Percentiles rank a stretch among this genome's conserved stretches.
phyloP scores from a whole-genome alignment of 306 rosid species.

The Casuarina equisetifolia region DNA sequence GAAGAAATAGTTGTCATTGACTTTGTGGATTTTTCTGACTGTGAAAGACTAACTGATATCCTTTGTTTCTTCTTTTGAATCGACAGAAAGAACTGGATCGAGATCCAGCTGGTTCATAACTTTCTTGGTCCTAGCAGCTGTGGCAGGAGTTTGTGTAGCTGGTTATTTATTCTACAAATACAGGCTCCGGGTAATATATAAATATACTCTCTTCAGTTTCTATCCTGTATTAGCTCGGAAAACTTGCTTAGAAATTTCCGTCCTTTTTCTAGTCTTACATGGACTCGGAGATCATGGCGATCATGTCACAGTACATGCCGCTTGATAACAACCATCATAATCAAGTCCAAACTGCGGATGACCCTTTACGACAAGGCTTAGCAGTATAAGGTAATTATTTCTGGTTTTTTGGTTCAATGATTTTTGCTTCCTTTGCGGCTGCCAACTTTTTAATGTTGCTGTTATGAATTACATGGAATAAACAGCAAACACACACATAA shows the following conservation, averaged over 20 bases:
- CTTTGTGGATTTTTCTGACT: background rate
- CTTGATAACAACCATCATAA: conserved; percentile 60
- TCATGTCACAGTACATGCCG: conserved; percentile 99
- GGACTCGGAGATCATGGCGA: conserved; percentile 97
- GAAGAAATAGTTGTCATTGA: no score
- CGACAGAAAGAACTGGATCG: conserved; percentile 72
- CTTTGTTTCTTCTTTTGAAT: conserved; percentile 17
- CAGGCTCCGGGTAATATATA: conserved; percentile 76
- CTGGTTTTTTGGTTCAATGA: conserved; percentile 6
- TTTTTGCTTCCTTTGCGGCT: conserved; percentile 15
- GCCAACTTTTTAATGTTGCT: no score
- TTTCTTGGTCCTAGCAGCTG: conserved; percentile 55
- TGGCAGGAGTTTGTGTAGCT: conserved; percentile 56
- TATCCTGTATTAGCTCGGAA: conserved; percentile 3
- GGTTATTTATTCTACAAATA: conserved; percentile 92
- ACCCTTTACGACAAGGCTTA: conserved; percentile 56
- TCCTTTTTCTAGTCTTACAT: conserved; percentile 66
- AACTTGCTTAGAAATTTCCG: background rate
- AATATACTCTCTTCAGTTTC: background rate
- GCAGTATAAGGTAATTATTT: conserved; percentile 54
- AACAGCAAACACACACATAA: no score
- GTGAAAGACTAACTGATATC: background rate
- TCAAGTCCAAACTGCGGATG: conserved; percentile 55
- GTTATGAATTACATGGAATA: no score
- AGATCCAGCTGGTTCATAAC: conserved; percentile 52